These are phyloP conservation scores for Neurospora hispaniola DNA, from an alignment of 495 filamentous ascomycete species.

Conservation along the genomic window DNA sequence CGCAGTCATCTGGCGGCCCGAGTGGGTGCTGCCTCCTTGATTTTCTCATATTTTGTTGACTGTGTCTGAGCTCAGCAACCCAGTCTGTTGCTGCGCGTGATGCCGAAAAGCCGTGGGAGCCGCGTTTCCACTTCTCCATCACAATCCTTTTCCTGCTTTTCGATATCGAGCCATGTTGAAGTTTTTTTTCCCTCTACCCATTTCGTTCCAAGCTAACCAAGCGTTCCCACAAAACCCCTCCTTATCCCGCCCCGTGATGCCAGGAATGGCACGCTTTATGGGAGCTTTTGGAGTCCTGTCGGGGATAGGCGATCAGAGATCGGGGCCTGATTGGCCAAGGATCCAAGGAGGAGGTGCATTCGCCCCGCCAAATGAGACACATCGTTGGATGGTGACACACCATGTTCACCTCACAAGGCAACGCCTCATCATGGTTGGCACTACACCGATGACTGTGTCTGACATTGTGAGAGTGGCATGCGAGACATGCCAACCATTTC, in stretches of 20 bases:
- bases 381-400: slow-evolving; percentile 12
- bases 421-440: slow-evolving; percentile 4
- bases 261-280: background rate
- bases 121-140: background rate
- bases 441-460: slow-evolving; percentile 16
- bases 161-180: background rate
- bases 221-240: background rate
- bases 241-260: slow-evolving; percentile 2
- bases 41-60: background rate
- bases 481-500: slow-evolving; percentile 6
- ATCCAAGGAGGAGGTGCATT: slow-evolving; percentile 6
- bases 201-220: background rate
- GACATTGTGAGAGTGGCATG: background rate
- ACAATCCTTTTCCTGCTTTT: background rate
- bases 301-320: background rate
- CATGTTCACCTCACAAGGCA: slow-evolving; percentile 15
- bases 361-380: slow-evolving; percentile 14
- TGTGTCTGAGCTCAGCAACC: background rate
- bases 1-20: background rate
- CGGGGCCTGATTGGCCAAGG: background rate
- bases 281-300: slow-evolving; percentile 3
- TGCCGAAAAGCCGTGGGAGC: background rate
- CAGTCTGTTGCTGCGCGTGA: background rate
- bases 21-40: background rate
- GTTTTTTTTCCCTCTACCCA: background rate